phyloP scores from a whole-genome alignment of 2,329 filamentous ascomycete genomes.

The Aspergillus pseudoglaucus region DNA sequence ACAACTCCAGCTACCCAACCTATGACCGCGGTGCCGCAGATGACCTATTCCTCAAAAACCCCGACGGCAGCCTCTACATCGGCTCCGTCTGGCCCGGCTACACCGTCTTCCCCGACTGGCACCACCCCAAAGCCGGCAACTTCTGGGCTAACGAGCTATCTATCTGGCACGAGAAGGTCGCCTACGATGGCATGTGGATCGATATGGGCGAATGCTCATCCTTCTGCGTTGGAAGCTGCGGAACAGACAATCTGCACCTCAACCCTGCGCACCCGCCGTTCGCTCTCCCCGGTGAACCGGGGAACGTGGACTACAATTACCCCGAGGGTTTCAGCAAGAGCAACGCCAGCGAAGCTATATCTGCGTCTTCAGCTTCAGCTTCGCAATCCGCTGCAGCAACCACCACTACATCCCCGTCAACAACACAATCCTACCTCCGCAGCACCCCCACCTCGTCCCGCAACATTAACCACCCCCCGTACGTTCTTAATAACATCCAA shows the following conservation, averaged over 20 bases:
- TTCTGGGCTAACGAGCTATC: slow-evolving; percentile 54
- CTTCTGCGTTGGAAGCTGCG: slow-evolving; percentile 67
- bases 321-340: slow-evolving; percentile 65
- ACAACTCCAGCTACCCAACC: slow-evolving; percentile 39
- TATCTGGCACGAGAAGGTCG: slow-evolving; percentile 47
- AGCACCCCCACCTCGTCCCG: slow-evolving; percentile 57
- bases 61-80: slow-evolving; percentile 50
- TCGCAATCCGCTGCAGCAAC: slow-evolving; percentile 44
- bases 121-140: slow-evolving; percentile 52
- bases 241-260: slow-evolving; percentile 55
- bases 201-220: slow-evolving; percentile 58
- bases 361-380: slow-evolving; percentile 49
- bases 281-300: slow-evolving; percentile 57
- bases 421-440: slow-evolving; percentile 46
- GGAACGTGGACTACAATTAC: slow-evolving; percentile 54
- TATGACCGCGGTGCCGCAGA: slow-evolving; percentile 47
- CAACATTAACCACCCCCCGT: slow-evolving; percentile 67
- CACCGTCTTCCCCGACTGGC: slow-evolving; percentile 57
- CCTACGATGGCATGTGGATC: slow-evolving; percentile 52
- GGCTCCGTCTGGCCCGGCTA: slow-evolving; percentile 54
- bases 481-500: slow-evolving; percentile 66
- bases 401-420: slow-evolving; percentile 23
- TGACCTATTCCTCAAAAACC: slow-evolving; percentile 47
- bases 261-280: slow-evolving; percentile 66
- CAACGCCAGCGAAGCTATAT: slow-evolving; percentile 61